These are phyloP conservation scores for Nepenthes gracilis DNA, from an alignment of 148 eudicot species.

Conservation along the genomic window DNA sequence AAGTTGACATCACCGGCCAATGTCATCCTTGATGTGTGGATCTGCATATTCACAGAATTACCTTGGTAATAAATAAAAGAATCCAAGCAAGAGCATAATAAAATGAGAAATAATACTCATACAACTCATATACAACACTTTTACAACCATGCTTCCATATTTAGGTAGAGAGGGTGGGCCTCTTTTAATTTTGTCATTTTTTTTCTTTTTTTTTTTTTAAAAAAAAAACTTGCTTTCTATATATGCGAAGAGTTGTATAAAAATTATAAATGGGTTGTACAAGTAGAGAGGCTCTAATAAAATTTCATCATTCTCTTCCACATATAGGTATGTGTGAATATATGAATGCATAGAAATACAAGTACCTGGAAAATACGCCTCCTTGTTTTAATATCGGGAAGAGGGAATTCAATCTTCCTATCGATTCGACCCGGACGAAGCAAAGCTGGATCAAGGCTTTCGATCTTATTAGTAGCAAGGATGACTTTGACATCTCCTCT, in stretches of 20 bases:
- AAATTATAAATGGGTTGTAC: no score
- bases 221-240: no score
- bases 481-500: slow-evolving; percentile 96
- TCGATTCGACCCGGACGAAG: slow-evolving; percentile 97
- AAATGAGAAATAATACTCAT: not conserved
- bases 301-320: no score
- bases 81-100: not conserved
- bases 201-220: no score
- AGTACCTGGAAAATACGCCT: slow-evolving; percentile 80
- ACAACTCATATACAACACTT: no score
- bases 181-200: no score
- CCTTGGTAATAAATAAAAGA: slow-evolving; percentile 1
- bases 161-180: no score
- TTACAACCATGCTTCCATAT: no score
- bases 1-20: slow-evolving; percentile 93
- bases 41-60: slow-evolving; percentile 23
- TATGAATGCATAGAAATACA: no score
- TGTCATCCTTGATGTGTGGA: slow-evolving; percentile 94
- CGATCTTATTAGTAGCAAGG: slow-evolving; percentile 92
- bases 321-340: no score
- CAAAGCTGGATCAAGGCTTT: slow-evolving; percentile 86
- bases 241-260: no score
- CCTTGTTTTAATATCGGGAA: slow-evolving; percentile 94
- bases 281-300: no score
- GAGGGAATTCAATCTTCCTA: slow-evolving; percentile 92